Base-by-base conservation (phyloP, 805 yeast genomes). In the Nakazawaea ernobii region DNA sequence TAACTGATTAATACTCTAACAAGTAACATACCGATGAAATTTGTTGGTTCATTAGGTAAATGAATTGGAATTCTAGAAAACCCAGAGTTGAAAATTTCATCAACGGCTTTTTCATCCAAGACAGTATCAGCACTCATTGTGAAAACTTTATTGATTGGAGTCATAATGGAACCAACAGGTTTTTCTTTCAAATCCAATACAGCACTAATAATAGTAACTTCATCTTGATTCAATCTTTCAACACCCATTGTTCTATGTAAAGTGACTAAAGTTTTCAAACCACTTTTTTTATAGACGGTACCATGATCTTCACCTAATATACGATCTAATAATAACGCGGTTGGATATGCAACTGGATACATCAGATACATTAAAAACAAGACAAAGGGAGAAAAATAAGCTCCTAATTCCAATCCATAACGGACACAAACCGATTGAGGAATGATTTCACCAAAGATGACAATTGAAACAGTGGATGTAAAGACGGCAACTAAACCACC, bases 401-500 rank as follows among this genome's bases (percentile, higher is more conserved):
- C 85, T 38, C 99, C 99, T 24, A 92, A 84, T 53, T 87, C 85
- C 43, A 92, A 73, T 1, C 99, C 99, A 61, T 88, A 91, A 38
- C 97, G 75, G 15, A 92, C 99, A 66, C 95, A 89, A 37, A 90
- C 73, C 17, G 94, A 83, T 67, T 92, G 99, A 2, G 99, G 99
- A 52, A 92, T 92, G 57, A 92, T 86, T 61, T 92, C 99, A 51
- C 99, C 99, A 66, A 92, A 92, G 10, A 92, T 77, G 43, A 92
- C 97, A 60, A 92, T 92, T 26, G 91, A 79, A 2, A 86, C 91
- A 0, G 99, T 91, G n/a, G 97, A 84, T 10, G 90, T 77, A 11
- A 90, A 87, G 33, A 92, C 96, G 0, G 99, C 99, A 11, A 94
- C 91, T 86, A 96, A 85, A 1, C 99, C 99, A 38, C 98, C 98